These are phyloP conservation scores for Oenanthe sinensis DNA, from an alignment of 129 eudicot genomes.

Conservation along the genomic window DNA sequence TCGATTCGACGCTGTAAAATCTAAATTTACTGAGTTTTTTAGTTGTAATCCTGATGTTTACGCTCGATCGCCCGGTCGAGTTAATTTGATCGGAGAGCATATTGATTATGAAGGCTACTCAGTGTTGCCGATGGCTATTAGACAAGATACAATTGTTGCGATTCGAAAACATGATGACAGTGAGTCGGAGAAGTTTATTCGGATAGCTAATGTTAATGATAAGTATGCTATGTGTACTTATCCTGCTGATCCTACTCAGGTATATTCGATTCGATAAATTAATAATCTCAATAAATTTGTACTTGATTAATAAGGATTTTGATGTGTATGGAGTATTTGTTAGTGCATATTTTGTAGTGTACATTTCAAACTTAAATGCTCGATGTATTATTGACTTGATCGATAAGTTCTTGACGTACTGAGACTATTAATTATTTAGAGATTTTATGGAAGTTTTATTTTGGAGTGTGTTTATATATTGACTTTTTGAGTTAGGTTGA, in stretches of 20 bases:
- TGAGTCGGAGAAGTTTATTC: conserved; percentile 48
- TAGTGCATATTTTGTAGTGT: no score
- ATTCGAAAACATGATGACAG: conserved; percentile 46
- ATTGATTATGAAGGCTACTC: conserved; percentile 98
- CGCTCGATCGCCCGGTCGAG: conserved; percentile 97
- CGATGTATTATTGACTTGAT: no score
- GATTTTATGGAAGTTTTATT: not conserved
- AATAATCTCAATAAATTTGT: not conserved
- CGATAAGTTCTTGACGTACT: no score
- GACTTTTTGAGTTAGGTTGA: not conserved
- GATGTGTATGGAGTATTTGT: not conserved
- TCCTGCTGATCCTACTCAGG: conserved; percentile 91
- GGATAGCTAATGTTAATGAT: conserved; percentile 79
- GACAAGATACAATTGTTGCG: conserved; percentile 94
- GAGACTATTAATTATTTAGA: not conserved
- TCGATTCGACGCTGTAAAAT: conserved; percentile 48
- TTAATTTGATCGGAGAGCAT: conserved; percentile 98
- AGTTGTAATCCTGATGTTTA: conserved; percentile 55
- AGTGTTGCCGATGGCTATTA: conserved; percentile 94
- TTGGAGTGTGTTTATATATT: not conserved
- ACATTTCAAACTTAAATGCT: no score
- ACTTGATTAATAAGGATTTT: not conserved
- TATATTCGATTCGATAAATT: not conserved
- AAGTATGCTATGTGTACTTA: conserved; percentile 79
- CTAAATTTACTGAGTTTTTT: conserved; percentile 47